phyloP scores from a whole-genome alignment of 371 early-diverging fungal species.

The Capniomyces stellatus region DNA sequence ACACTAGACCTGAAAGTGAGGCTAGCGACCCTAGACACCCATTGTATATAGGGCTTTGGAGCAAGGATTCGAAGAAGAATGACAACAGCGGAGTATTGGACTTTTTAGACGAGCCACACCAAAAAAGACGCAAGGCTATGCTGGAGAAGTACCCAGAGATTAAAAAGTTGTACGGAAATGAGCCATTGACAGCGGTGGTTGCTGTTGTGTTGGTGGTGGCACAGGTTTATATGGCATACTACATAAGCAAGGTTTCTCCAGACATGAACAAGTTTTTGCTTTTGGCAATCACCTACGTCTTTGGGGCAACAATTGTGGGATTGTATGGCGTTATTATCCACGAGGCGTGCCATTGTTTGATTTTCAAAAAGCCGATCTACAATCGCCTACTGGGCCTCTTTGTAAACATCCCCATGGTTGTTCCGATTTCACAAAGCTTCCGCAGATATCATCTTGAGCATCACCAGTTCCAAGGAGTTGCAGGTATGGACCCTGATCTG shows the following conservation, averaged over 20 bases:
- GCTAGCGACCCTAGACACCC: conserved; percentile 49
- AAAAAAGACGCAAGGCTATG: conserved; percentile 70
- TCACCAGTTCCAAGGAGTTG: conserved; percentile 90
- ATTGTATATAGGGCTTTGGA: conserved; percentile 65
- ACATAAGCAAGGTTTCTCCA: conserved; percentile 39
- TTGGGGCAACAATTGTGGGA: conserved; percentile 68
- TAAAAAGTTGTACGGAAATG: conserved; percentile 61
- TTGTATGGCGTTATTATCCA: conserved; percentile 70
- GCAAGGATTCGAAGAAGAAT: conserved; percentile 32
- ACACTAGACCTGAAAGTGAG: conserved; percentile 7
- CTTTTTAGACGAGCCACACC: conserved; percentile 87
- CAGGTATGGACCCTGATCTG: conserved; percentile 83
- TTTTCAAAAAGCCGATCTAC: conserved; percentile 35
- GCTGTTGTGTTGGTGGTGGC: conserved; percentile 34
- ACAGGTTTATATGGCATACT: conserved; percentile 60
- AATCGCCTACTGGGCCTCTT: conserved; percentile 66
- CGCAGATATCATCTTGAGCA: conserved; percentile 94
- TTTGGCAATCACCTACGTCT: conserved; percentile 38
- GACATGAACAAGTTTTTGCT: conserved; percentile 37
- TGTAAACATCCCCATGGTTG: conserved; percentile 69
- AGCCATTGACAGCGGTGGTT: conserved; percentile 54
- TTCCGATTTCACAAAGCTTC: conserved; percentile 66
- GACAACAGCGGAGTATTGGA: conserved; percentile 50
- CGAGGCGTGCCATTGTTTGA: conserved; percentile 75
- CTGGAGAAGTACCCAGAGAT: conserved; percentile 73